A percentile compares a stretch with the other conserved stretches of the same genome.
Evolutionary conservation across 768 basidiomycete species (phyloP).

Genomic region (Rhodocollybia butyracea): DNA sequence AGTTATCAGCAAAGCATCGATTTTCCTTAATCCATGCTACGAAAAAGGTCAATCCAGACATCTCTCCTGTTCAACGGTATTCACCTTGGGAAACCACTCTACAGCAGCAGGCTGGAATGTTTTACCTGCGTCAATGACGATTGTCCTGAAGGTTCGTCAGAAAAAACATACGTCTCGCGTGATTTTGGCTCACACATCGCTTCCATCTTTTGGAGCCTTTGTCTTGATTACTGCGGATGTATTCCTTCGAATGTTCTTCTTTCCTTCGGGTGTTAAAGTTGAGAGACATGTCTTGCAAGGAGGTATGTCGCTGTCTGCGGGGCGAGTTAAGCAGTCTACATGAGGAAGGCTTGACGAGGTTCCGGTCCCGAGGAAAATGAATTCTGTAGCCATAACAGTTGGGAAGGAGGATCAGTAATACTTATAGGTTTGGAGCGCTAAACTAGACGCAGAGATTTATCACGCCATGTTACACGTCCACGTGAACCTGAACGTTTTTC

Average conservation of each 20-base stretch:
- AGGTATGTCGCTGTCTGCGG: conserved; percentile 33
- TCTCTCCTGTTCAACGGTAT: conserved; percentile 35
- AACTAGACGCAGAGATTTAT: too few species aligned
- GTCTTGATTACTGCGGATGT: conserved; percentile 69
- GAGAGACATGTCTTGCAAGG: conserved; percentile 66
- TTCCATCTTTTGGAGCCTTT: conserved; percentile 34
- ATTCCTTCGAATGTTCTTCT: conserved; percentile 83
- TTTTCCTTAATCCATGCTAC: conserved; percentile 61
- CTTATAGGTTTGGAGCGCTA: neutral
- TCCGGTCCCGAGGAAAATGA: conserved; percentile 84
- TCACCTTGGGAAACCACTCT: conserved; percentile 40
- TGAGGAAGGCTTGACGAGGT: conserved; percentile 73
- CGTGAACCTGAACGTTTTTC: too few species aligned
- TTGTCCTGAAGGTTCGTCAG: conserved; percentile 44
- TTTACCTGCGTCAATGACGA: conserved; percentile 85
- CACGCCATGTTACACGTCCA: too few species aligned
- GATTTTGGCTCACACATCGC: conserved; percentile 45
- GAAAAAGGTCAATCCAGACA: conserved; percentile 46
- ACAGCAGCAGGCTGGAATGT: conserved; percentile 62
- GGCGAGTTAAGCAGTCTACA: conserved; percentile 71
- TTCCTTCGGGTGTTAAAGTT: conserved; percentile 64
- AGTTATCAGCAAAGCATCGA: conserved; percentile 77
- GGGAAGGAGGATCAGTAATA: neutral
- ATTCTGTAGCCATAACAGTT: conserved; percentile 39
- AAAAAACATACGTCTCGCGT: neutral